Evolutionary conservation across 2,329 filamentous ascomycete genomes (phyloP), one percentile per base, ranked within the genome.

Genomic region (Venturia oleaginea): DNA sequence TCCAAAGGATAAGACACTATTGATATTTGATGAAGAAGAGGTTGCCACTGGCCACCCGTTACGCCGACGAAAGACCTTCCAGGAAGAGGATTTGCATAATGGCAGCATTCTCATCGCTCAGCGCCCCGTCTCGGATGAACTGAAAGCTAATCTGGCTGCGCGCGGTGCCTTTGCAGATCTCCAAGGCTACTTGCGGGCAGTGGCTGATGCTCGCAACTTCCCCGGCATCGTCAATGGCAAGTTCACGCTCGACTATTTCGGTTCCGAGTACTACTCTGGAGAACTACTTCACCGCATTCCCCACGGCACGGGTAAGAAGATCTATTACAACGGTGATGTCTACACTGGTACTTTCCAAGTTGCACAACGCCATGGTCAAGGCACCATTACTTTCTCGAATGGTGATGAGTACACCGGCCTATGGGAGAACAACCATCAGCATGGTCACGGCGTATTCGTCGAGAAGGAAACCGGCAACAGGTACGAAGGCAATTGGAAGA

Each of bases 361-460:
- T 40, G 79, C 78, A 57, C 74, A 79, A 63, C 81, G 81, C 63
- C 79, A 84, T 46, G 84, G 85, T 24, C 76, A 80, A 62, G 85
- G 85, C 61, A 76, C 76, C 15, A 83, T 86, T 77, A 81, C 79
- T 5, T 86, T 84, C 71, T 79, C 81, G 32, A 84, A 96, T 74
- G 85, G 85, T 67, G 86, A 86, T 62, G 82, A 88, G 65, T 85
- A 81, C 69, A 74, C 76, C 22, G 79, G 79, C 51, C 71, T 88
- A 64, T 83, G 86, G 72, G 77, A 76, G 42, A 86, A 91, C 67
- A 89, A 91, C 68, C 80, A 82, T 68, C 81, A 84, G 64, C 80
- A 86, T 67, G 84, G 84, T 4, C 79, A 82, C 30, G 84, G 84
- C 37, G 83, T 79, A 1, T 83, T 82, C 65, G 75, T 83, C 38